Evolutionary conservation across 192 early-diverging fungal genomes (phyloP).

Genomic region (Rhizophagus clarus): DNA sequence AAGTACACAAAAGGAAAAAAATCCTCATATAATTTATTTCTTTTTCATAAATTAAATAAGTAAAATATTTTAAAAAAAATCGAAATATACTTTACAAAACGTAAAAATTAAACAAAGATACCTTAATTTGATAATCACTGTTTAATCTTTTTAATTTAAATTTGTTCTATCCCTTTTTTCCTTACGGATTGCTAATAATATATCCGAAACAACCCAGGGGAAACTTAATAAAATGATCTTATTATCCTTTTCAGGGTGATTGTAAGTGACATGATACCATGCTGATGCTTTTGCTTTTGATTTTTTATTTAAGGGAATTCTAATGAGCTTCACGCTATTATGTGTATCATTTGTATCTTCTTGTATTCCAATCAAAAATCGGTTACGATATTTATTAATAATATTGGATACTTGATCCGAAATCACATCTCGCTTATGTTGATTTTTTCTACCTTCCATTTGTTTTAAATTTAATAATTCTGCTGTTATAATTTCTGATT

Average conservation of each 20-base stretch:
- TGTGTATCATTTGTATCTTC: neutral
- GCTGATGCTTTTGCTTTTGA: conserved; percentile 27
- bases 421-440: conserved; percentile 1
- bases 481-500: conserved; percentile 13
- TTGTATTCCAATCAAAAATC: neutral
- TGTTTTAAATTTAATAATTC: neutral
- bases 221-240: conserved; percentile 8
- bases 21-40: no score
- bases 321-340: neutral
- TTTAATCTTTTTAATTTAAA: no score
- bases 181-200: conserved; percentile 2
- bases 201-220: conserved; percentile 19
- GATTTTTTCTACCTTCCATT: conserved; percentile 5
- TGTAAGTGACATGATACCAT: conserved; percentile 20
- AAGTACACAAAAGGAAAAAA: no score
- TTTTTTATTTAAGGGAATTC: conserved; percentile 2
- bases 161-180: neutral
- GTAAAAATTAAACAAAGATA: no score
- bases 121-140: no score
- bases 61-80: no score
- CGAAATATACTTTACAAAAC: no score
- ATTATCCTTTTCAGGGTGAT: neutral
- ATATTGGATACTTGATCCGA: neutral
- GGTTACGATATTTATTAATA: neutral
- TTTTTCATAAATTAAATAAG: no score